Percentiles rank a stretch among this genome's conserved stretches.
phyloP scores from a whole-genome alignment of 2,329 filamentous ascomycete species.

The Ophiostoma perfectum region DNA sequence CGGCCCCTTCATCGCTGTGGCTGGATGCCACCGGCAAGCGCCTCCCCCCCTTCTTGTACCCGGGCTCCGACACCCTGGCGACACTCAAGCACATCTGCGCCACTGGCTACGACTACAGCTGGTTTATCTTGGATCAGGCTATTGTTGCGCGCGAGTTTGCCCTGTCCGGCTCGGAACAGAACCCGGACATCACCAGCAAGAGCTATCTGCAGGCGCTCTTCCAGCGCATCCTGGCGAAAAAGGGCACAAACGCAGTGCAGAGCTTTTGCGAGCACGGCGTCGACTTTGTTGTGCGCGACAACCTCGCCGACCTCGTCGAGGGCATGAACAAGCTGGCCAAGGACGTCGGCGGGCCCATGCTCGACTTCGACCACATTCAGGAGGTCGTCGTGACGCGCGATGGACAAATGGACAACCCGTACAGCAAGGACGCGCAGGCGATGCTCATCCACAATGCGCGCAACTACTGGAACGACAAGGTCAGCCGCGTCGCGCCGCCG shows the following conservation, averaged over 20 bases:
- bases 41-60: constrained; percentile 52
- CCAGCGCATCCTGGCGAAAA: constrained; percentile 46
- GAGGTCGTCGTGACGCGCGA: constrained; percentile 50
- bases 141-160: constrained; percentile 59
- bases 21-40: constrained; percentile 56
- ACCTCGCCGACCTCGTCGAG: constrained; percentile 48
- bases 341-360: constrained; percentile 41
- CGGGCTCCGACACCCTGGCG: constrained; percentile 52
- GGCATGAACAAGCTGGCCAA: constrained; percentile 55
- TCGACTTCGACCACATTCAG: constrained; percentile 42
- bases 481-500: constrained; percentile 47
- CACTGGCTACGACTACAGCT: constrained; percentile 58
- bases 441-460: constrained; percentile 57
- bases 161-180: constrained; percentile 59
- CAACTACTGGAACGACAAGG: constrained; percentile 50
- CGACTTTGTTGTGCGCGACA: constrained; percentile 56
- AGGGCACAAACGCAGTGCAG: constrained; percentile 51
- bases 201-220: constrained; percentile 48
- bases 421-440: constrained; percentile 55
- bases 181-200: constrained; percentile 55
- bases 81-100: constrained; percentile 55
- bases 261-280: constrained; percentile 54
- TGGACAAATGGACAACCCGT: constrained; percentile 50
- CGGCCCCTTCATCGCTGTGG: constrained; percentile 58
- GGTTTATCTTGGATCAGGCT: constrained; percentile 55